phyloP scores from a whole-genome alignment of 192 early-diverging fungal species.

The Piromyces sp. region DNA sequence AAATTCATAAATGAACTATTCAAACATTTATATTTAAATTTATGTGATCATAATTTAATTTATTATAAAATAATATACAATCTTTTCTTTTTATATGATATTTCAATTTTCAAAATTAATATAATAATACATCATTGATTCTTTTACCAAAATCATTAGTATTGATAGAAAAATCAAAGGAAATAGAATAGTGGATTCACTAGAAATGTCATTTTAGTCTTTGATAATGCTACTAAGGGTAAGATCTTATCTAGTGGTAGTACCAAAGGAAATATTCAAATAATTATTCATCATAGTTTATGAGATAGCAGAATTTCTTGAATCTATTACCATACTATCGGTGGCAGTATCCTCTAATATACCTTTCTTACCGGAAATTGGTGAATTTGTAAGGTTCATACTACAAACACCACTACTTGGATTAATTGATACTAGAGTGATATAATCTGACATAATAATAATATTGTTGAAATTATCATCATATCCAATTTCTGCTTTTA shows the following conservation, averaged over 20 bases:
- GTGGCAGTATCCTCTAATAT: background rate
- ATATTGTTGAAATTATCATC: background rate
- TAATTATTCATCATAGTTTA: background rate
- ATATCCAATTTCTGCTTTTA: background rate
- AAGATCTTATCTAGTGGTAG: background rate
- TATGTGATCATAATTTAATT: no score
- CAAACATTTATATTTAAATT: no score
- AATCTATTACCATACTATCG: background rate
- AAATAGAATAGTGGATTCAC: background rate
- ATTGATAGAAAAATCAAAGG: background rate
- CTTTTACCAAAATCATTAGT: background rate
- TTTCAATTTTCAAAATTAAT: no score
- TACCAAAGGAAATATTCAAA: background rate
- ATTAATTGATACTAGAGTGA: background rate
- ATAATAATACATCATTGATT: no score
- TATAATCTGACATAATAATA: background rate
- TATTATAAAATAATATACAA: no score
- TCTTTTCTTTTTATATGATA: no score
- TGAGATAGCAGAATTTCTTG: background rate
- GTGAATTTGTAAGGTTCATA: background rate
- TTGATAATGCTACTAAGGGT: background rate
- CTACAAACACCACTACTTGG: background rate
- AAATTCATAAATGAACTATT: no score
- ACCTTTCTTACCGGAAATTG: background rate
- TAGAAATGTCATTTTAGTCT: background rate